Base-by-base conservation (phyloP, 495 filamentous ascomycete species). In the Glarea lozoyensis region DNA sequence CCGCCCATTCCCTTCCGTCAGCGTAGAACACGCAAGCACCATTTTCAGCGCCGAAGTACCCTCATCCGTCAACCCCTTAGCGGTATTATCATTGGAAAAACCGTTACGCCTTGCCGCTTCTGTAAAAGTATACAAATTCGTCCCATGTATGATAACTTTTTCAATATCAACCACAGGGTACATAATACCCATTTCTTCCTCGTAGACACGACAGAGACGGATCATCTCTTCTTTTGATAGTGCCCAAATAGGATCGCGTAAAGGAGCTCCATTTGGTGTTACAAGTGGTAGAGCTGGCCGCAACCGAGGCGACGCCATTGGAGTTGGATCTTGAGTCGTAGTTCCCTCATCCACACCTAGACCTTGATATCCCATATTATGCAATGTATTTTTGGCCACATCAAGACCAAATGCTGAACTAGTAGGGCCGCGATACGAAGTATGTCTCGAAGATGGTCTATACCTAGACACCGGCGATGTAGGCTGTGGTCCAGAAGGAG, bases 141-240 rank as follows among this genome's bases (percentile, higher is more conserved):
- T 74, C 10, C 79, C 78, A 56, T 89, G 78, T 7, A 60, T 64
- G 19, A 80, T 74, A 4, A 88, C 61, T 13, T 67, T 66, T 17
- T 82, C 73, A 25, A 92, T 84, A 43, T 83, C 68, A 16, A 92
- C 60, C 10, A 94, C 69, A 1, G 86, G 86, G 59, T 90, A 90
- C 85, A 90, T 90, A 40, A 87, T 70, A 9, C 83, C 83, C 38
- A 90, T 78, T 57, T 92, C 87, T 57, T 94, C 85, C 40, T 88
- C 81, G 50, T 85, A 86, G 5, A 88, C 70, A 9, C 71, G 64
- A 47, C 80, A 83, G 5, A 94, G 63, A 1, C 83, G 74, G 10
- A 85, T 49, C 40, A 86, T 76, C 50, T 92, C 85, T 20, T 85
- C 75, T 48, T 79, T 77, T 20, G 68, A 70, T 21, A 88, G 69